A percentile compares a stretch with the other conserved stretches of the same genome.
Evolutionary conservation across 192 early-diverging fungal species (phyloP).

Genomic region (Funneliformis geosporum): DNA sequence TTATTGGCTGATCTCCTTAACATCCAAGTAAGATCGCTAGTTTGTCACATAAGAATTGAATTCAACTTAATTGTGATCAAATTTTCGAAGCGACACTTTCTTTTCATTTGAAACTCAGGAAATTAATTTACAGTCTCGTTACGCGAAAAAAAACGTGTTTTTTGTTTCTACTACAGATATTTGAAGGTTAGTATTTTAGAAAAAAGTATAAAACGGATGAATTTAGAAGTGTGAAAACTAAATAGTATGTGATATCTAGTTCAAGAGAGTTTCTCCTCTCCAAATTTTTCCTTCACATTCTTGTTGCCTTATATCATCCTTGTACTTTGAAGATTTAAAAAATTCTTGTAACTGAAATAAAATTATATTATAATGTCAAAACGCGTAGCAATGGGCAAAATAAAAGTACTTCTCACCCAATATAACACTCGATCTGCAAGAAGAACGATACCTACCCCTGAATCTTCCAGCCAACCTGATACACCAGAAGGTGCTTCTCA

Average conservation of each 20-base stretch:
- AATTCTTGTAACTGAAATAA: not conserved
- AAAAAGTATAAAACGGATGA: not conserved
- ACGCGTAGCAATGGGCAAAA: not conserved
- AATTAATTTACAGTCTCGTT: not conserved
- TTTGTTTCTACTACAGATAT: not conserved
- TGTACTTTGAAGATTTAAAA: not conserved
- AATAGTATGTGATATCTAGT: not conserved
- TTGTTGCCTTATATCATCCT: not conserved
- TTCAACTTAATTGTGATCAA: not conserved
- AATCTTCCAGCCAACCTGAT: not conserved
- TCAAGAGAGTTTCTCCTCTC: too few relatives aligned
- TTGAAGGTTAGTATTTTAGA: not conserved
- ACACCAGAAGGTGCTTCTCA: not conserved
- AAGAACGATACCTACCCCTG: not conserved
- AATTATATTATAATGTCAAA: not conserved
- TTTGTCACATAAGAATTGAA: not conserved
- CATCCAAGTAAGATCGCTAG: too few relatives aligned
- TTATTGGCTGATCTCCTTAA: too few relatives aligned
- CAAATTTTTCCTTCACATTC: not conserved
- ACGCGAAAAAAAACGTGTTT: constrained; percentile 1
- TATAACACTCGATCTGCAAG: not conserved
- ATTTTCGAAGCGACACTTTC: not conserved
- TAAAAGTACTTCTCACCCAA: not conserved
- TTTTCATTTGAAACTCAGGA: not conserved
- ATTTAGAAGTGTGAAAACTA: not conserved